Conservation (phyloP, 1,284 basidiomycete genomes). For the Cutaneotrichosporon spelunceum region DNA sequence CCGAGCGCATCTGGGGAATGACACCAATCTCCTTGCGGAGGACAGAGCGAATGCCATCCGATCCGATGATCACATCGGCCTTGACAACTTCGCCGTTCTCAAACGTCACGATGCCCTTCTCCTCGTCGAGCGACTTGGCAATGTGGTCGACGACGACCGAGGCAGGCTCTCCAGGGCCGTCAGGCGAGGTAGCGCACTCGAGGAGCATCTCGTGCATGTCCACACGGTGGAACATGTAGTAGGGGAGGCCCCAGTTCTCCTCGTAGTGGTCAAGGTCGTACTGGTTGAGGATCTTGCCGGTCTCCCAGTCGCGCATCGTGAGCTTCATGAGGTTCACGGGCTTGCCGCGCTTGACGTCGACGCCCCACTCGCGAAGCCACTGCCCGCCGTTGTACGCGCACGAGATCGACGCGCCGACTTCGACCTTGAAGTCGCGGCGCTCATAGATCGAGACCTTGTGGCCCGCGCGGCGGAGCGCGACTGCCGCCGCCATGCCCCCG, state of each 20-base stretch:
- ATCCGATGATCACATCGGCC: conserved; percentile 49
- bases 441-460: conserved; percentile 41
- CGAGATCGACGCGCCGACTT: conserved; percentile 45
- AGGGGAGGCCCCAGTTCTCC: conserved; percentile 40
- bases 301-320: conserved; percentile 42
- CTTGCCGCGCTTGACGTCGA: conserved; percentile 32
- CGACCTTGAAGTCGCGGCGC: conserved; percentile 39
- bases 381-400: conserved; percentile 40
- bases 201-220: conserved; percentile 49
- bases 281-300: conserved; percentile 37
- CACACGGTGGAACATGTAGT: conserved; percentile 46
- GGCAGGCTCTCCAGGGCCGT: conserved; percentile 39
- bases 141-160: conserved; percentile 44
- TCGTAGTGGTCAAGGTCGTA: conserved; percentile 41
- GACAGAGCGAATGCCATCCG: conserved; percentile 47
- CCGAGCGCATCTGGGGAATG: conserved; percentile 40
- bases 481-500: conserved; percentile 36
- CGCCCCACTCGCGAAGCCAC: conserved; percentile 42
- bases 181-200: conserved; percentile 32
- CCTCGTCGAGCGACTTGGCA: conserved; percentile 40
- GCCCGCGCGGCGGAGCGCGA: conserved; percentile 40
- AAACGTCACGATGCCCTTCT: conserved; percentile 40
- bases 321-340: conserved; percentile 41
- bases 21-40: conserved; percentile 37
- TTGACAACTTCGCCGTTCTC: conserved; percentile 40